A percentile compares a stretch with the other conserved stretches of the same genome.
phyloP scores from a whole-genome alignment of 129 eudicot species.

The Apium graveolens region DNA sequence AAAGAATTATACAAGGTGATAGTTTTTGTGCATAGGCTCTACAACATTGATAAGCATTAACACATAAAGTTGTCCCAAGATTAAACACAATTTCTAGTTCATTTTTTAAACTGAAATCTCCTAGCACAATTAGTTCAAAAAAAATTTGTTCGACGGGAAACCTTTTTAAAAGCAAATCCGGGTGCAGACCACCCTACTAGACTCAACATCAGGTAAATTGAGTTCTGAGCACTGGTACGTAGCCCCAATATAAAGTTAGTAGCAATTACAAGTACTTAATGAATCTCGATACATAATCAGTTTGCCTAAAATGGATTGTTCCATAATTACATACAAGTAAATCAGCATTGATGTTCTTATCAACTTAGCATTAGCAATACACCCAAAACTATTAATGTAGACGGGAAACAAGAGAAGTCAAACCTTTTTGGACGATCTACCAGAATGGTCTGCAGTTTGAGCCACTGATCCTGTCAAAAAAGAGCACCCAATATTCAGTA shows the following conservation, averaged over 20 bases:
- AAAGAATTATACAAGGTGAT: not conserved
- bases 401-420: not conserved
- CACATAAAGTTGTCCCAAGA: not conserved
- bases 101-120: no score
- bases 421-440: constrained; percentile 74
- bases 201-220: no score
- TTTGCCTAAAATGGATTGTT: no score
- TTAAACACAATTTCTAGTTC: not conserved
- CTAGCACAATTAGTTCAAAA: not conserved
- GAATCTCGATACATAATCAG: not conserved
- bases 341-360: not conserved
- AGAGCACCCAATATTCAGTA: not conserved
- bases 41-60: not conserved
- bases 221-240: no score
- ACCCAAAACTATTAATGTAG: not conserved
- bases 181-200: no score
- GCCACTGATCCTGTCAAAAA: constrained; percentile 33
- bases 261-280: not conserved
- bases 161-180: no score
- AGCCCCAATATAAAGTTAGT: no score
- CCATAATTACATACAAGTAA: not conserved
- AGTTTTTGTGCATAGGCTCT: not conserved
- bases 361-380: not conserved
- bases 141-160: no score
- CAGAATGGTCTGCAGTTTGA: constrained; percentile 28